These are phyloP conservation scores for Termitomyces sp. DNA, from an alignment of 768 basidiomycete genomes.

Conservation along the genomic window DNA sequence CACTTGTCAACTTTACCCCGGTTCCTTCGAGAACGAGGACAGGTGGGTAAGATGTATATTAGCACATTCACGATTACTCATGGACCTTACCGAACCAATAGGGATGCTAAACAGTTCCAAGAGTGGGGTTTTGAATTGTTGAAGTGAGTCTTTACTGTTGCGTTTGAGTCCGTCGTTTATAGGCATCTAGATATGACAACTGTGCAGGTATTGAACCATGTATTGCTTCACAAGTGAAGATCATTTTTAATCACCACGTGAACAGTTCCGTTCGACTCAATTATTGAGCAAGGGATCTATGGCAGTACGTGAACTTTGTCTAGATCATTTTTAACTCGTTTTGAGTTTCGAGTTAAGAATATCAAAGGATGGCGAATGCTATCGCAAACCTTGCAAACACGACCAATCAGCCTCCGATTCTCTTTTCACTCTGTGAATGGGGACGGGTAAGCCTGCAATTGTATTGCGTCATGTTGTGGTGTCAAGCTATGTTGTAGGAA, in stretches of 20 bases:
- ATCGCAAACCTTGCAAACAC: constrained; percentile 41
- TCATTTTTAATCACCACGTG: not conserved
- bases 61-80: not conserved
- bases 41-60: not conserved
- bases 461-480: not conserved
- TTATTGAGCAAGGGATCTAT: constrained; percentile 49
- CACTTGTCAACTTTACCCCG: constrained; percentile 63
- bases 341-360: constrained; percentile 17
- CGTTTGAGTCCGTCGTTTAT: not conserved
- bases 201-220: constrained; percentile 34
- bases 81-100: constrained; percentile 14
- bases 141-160: constrained; percentile 35
- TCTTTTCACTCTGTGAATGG: constrained; percentile 63
- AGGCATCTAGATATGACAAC: constrained; percentile 39
- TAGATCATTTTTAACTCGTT: not conserved
- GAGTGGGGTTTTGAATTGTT: constrained; percentile 67
- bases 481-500: constrained; percentile 25
- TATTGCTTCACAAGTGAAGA: not conserved
- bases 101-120: constrained; percentile 51
- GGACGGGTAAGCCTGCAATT: constrained; percentile 41
- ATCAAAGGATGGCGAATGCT: constrained; percentile 57
- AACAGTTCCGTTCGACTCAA: constrained; percentile 51
- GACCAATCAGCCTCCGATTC: constrained; percentile 42
- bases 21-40: constrained; percentile 53
- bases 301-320: constrained; percentile 34